These are phyloP conservation scores for Epichloe bromicola DNA, from an alignment of 2,329 filamentous ascomycete species.

Conservation along the genomic window DNA sequence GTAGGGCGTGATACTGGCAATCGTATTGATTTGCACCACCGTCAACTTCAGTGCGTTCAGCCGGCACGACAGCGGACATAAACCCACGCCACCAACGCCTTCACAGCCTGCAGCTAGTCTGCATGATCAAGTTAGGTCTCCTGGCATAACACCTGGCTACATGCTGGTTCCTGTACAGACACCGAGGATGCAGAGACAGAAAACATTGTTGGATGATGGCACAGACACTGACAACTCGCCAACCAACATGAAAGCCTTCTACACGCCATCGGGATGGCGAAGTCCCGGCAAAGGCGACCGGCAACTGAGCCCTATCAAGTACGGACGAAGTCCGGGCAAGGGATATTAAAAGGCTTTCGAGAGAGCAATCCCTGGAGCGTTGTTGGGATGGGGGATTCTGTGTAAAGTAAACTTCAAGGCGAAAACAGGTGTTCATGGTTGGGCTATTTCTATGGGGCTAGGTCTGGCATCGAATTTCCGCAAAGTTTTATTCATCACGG, in stretches of 20 bases:
- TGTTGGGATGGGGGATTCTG: background rate
- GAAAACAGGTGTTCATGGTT: background rate
- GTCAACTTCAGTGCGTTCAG: slow-evolving; percentile 38
- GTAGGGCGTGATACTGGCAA: slow-evolving; percentile 38
- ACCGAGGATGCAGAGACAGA: slow-evolving; percentile 29
- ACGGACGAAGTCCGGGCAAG: slow-evolving; percentile 26
- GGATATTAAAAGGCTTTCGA: slow-evolving; percentile 8
- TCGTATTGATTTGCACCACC: slow-evolving; percentile 34
- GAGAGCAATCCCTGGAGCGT: background rate
- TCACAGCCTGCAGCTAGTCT: slow-evolving; percentile 8
- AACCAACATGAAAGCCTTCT: slow-evolving; percentile 27
- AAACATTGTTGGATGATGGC: slow-evolving; percentile 29
- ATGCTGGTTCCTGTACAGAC: slow-evolving; percentile 40
- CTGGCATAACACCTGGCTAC: slow-evolving; percentile 27
- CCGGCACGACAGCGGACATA: slow-evolving; percentile 6
- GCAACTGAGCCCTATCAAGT: slow-evolving; percentile 35
- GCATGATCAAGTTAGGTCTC: slow-evolving; percentile 13
- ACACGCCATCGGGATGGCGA: slow-evolving; percentile 32
- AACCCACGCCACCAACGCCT: background rate
- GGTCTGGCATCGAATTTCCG: background rate
- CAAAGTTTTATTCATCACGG: background rate
- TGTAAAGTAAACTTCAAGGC: background rate
- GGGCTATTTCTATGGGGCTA: background rate
- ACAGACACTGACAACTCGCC: slow-evolving; percentile 41
- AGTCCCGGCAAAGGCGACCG: slow-evolving; percentile 38